Conservation (phyloP, 2,329 filamentous ascomycete species). For the Rutstroemia sp. region DNA sequence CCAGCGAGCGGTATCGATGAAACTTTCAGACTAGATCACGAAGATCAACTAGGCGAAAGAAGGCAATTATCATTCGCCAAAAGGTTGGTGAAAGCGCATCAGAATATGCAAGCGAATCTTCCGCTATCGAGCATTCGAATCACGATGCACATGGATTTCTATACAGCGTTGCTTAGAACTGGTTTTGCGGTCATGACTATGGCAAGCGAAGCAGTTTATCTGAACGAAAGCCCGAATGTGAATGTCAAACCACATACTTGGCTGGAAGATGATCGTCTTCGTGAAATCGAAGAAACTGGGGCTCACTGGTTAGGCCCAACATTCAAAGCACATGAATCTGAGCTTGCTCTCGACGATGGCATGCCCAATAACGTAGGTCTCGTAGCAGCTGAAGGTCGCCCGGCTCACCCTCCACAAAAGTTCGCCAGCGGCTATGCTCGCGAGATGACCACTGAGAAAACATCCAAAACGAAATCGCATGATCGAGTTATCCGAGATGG, state of each 20-base stretch:
- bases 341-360: slow-evolving; percentile 18
- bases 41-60: not conserved
- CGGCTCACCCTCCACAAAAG: slow-evolving; percentile 26
- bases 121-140: slow-evolving; percentile 76
- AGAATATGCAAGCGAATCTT: slow-evolving; percentile 87
- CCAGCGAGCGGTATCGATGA: slow-evolving; percentile 20
- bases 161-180: slow-evolving; percentile 77
- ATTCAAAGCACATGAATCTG: slow-evolving; percentile 23
- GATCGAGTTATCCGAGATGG: slow-evolving; percentile 48
- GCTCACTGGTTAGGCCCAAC: slow-evolving; percentile 29
- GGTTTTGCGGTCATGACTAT: slow-evolving; percentile 87
- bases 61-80: slow-evolving; percentile 42
- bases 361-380: slow-evolving; percentile 22
- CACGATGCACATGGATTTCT: slow-evolving; percentile 88
- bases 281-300: slow-evolving; percentile 58
- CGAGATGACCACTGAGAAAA: slow-evolving; percentile 59
- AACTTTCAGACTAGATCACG: slow-evolving; percentile 31
- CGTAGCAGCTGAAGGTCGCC: slow-evolving; percentile 22
- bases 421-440: slow-evolving; percentile 59
- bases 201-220: slow-evolving; percentile 89
- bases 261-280: slow-evolving; percentile 80
- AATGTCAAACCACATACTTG: slow-evolving; percentile 73
- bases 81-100: slow-evolving; percentile 64
- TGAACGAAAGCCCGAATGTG: slow-evolving; percentile 80
- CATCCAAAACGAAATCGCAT: slow-evolving; percentile 36